phyloP scores from a whole-genome alignment of 257 asterid genomes.

The Fraxinus anomala region DNA sequence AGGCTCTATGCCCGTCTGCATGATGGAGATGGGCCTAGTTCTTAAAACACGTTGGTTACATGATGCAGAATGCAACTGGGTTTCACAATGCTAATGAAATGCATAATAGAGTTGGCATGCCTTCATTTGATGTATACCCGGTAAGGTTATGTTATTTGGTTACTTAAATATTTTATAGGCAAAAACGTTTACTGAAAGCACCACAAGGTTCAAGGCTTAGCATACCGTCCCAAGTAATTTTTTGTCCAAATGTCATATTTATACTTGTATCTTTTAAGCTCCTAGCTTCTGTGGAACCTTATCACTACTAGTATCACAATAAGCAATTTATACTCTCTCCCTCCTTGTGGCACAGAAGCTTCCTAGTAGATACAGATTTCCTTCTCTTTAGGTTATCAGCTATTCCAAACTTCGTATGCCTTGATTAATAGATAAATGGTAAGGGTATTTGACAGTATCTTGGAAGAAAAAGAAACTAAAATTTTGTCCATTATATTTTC shows the following conservation, averaged over 20 bases:
- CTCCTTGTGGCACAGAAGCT: neutral
- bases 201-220: neutral
- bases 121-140: constrained; percentile 37
- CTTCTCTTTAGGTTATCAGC: neutral
- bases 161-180: neutral
- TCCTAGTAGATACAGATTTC: neutral
- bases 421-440: neutral
- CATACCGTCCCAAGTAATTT: neutral
- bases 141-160: constrained; percentile 24
- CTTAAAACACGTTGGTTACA: neutral
- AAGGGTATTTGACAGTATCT: no score
- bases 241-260: neutral
- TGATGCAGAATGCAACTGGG: constrained; percentile 32
- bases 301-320: neutral
- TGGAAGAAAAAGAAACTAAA: neutral
- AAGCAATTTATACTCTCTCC: no score
- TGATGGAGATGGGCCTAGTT: neutral
- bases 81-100: constrained; percentile 12
- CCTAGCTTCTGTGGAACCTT: neutral
- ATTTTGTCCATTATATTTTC: neutral
- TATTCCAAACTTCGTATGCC: neutral
- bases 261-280: neutral
- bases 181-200: neutral
- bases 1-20: neutral
- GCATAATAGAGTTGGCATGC: constrained; percentile 26